Percentiles rank a stretch among this genome's conserved stretches.
Evolutionary conservation across 805 yeast species (phyloP).

Genomic region (Helenozyma baotianmanensis): DNA sequence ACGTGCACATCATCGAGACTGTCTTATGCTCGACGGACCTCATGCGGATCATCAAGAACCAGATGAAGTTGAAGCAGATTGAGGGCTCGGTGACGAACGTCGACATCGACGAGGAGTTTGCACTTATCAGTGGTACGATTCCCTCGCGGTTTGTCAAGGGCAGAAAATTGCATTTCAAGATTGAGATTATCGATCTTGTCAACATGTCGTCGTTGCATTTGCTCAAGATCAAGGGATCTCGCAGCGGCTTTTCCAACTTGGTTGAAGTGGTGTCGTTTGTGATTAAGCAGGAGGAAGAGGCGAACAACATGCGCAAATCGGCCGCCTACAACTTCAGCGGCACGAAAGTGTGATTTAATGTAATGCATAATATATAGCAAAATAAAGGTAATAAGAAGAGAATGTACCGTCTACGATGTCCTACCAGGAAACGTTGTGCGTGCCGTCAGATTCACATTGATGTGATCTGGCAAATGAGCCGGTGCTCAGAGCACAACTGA

Average conservation of each 20-base stretch:
- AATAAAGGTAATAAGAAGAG: no score
- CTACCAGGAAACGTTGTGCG: no score
- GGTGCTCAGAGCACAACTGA: no score
- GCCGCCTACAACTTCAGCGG: constrained; percentile 8
- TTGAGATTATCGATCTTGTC: constrained; percentile 36
- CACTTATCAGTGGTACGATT: constrained; percentile 41
- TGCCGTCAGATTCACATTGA: no score
- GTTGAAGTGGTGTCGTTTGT: constrained; percentile 39
- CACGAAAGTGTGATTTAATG: constrained; percentile 2
- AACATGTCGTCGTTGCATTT: constrained; percentile 39
- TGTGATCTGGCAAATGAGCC: no score
- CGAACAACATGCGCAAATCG: constrained; percentile 12
- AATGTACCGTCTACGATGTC: no score
- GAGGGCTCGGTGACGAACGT: constrained; percentile 47
- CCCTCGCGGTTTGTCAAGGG: constrained; percentile 44
- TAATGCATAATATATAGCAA: no score
- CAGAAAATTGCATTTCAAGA: constrained; percentile 43
- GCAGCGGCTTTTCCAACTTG: constrained; percentile 42
- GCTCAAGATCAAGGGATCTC: constrained; percentile 42
- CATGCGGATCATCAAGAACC: constrained; percentile 32
- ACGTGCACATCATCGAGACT: constrained; percentile 32
- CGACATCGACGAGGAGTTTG: constrained; percentile 40
- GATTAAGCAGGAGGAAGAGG: constrained; percentile 40
- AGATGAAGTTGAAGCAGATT: constrained; percentile 41
- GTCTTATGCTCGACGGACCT: constrained; percentile 26